phyloP scores from a whole-genome alignment of 495 filamentous ascomycete genomes.

The Trichoderma erinaceum region DNA sequence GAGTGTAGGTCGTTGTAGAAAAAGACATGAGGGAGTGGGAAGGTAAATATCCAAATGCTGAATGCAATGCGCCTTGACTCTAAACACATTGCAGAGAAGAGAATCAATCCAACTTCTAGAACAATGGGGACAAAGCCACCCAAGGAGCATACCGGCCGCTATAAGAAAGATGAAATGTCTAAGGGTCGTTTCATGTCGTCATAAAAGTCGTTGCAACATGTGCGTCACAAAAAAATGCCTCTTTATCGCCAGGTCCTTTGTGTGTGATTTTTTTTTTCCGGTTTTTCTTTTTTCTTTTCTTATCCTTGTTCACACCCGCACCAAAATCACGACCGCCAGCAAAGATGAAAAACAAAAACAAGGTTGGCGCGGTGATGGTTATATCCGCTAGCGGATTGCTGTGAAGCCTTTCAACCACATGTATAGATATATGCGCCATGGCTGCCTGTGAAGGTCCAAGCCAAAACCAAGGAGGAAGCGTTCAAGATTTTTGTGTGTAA shows the following conservation, averaged over 20 bases:
- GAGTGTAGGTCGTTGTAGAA: background rate
- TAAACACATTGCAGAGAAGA: background rate
- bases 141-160: background rate
- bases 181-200: constrained; percentile 28
- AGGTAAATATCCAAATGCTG: constrained; percentile 17
- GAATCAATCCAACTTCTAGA: constrained; percentile 9
- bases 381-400: constrained; percentile 26
- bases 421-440: constrained; percentile 33
- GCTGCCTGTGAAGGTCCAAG: constrained; percentile 13
- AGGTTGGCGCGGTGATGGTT: constrained; percentile 20
- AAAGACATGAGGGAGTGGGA: background rate
- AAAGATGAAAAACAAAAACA: constrained; percentile 22
- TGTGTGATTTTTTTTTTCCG: constrained; percentile 6
- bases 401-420: constrained; percentile 46
- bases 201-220: constrained; percentile 12
- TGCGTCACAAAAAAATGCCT: constrained; percentile 24
- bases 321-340: constrained; percentile 21
- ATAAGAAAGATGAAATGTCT: constrained; percentile 23
- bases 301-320: constrained; percentile 20
- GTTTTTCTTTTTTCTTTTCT: constrained; percentile 19
- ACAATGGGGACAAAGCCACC: background rate
- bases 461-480: constrained; percentile 3
- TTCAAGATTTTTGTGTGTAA: background rate
- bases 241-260: constrained; percentile 2
- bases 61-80: background rate